Conservation (phyloP, 768 basidiomycete genomes). For the Tephrocybe sp. region DNA sequence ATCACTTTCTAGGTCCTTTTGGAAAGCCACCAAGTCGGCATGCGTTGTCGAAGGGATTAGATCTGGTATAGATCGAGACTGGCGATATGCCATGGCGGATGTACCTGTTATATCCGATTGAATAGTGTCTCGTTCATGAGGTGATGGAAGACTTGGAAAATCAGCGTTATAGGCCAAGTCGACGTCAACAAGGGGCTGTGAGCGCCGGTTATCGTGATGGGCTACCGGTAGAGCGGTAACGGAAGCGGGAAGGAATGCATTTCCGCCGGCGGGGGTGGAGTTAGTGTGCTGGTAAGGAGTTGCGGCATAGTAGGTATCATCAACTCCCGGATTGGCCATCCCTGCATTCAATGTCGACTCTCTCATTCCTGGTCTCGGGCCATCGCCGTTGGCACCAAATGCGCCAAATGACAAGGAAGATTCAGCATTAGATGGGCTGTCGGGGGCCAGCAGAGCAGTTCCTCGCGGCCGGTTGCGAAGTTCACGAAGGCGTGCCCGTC, state of each 20-base stretch:
- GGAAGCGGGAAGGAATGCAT: not conserved
- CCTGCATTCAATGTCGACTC: conserved; percentile 3
- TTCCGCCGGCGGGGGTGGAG: conserved; percentile 3
- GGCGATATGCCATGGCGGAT: not conserved
- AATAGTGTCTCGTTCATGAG: conserved; percentile 1
- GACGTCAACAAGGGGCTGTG: not conserved
- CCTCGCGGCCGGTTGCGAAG: conserved; percentile 17
- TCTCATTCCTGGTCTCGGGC: conserved; percentile 5
- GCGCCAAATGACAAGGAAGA: not conserved
- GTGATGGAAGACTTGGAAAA: conserved; percentile 1
- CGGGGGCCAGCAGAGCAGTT: not conserved
- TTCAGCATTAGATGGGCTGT: conserved; percentile 4
- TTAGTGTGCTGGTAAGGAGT: conserved; percentile 3
- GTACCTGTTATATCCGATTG: not conserved
- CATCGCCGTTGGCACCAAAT: not conserved
- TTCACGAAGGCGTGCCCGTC: conserved; percentile 9
- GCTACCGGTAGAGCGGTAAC: not conserved
- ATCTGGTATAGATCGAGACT: conserved; percentile 5
- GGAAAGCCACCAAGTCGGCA: conserved; percentile 10
- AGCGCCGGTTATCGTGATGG: not conserved
- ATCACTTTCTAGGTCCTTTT: conserved; percentile 14
- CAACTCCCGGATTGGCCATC: not conserved
- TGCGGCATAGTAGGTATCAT: conserved; percentile 4
- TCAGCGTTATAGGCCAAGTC: not conserved
- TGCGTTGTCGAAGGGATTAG: conserved; percentile 2